Base-by-base conservation (phyloP, 2,329 filamentous ascomycete genomes). In the Ceratocystis harringtonii region DNA sequence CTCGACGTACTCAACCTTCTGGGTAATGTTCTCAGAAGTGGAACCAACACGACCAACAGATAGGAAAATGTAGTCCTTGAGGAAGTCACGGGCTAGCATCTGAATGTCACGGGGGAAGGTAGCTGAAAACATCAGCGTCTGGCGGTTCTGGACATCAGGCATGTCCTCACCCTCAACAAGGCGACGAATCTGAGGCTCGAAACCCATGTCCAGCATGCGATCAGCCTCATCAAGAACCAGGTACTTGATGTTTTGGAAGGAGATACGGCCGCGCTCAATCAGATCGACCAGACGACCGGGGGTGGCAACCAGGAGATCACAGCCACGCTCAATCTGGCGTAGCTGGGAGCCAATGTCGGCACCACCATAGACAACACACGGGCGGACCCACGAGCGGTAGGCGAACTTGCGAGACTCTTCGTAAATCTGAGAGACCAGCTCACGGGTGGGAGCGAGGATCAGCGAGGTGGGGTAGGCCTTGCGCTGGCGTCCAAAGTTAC, bases 141-240 rank as follows among this genome's bases (percentile, higher is more conserved):
- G 94, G 74, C 94, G 92, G 72, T 83, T 80, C 70, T 85, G 79
- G 68, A 92, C 89, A 64, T 78, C 77, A 66, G 94, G 94, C 94
- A 99, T 99, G 73, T 99, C 94, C 79, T 97, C 94, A 68, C 91
- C 91, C 78, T 97, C 92, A 58, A 99, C 94, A 73, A 99, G 97
- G 72, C 92, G 89, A 73, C 94, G 92, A 75, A 99, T 99, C 80
- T 99, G 94, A 73, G 94, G 94, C 82, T 99, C 94, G 83, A 99
- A 99, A 94, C 94, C 94, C 94, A 99, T 99, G 84, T 99, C 94
- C 83, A 99, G 83, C 94, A 99, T 99, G 76, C 94, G 94, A 81
- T 99, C 94, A 77, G 94, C 94, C 84, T 99, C 94, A 72, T 99
- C 94, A 65, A 99, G 89, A 72, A 99, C 90, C 69, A 99, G 84